Evolutionary conservation across 2,329 filamentous ascomycete species (phyloP).

Genomic region (Aspergillus floridensis): DNA sequence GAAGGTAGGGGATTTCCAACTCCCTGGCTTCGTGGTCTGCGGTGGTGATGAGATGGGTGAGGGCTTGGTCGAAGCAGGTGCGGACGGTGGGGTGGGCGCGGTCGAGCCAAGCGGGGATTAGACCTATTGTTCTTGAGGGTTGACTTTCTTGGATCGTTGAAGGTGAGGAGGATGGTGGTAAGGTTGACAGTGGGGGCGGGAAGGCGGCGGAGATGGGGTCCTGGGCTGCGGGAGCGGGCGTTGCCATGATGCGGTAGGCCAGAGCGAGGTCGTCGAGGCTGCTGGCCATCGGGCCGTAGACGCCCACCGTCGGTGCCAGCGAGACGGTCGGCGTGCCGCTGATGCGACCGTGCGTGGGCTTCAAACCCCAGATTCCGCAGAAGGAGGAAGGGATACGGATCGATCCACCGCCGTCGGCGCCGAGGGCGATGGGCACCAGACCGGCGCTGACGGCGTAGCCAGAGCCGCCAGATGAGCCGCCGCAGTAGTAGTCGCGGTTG

Average conservation of each 20-base stretch:
- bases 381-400: constrained; percentile 71
- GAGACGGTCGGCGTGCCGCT: constrained; percentile 58
- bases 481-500: constrained; percentile 73
- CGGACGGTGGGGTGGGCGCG: constrained; percentile 64
- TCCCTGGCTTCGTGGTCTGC: constrained; percentile 46
- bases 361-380: constrained; percentile 79
- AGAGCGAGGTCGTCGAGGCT: constrained; percentile 75
- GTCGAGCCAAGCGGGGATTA: constrained; percentile 68
- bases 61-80: constrained; percentile 58
- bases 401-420: constrained; percentile 73
- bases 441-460: constrained; percentile 69
- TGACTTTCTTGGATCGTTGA: constrained; percentile 36
- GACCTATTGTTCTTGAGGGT: constrained; percentile 59
- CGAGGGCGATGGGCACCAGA: constrained; percentile 68
- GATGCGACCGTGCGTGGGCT: constrained; percentile 71
- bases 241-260: constrained; percentile 77
- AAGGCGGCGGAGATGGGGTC: constrained; percentile 63
- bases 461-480: constrained; percentile 75
- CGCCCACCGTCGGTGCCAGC: constrained; percentile 61
- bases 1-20: constrained; percentile 56
- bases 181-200: constrained; percentile 43
- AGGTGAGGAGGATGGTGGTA: constrained; percentile 32
- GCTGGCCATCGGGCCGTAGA: constrained; percentile 72
- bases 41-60: constrained; percentile 52
- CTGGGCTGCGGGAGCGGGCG: constrained; percentile 59